A percentile compares a stretch with the other conserved stretches of the same genome.
These are phyloP conservation scores for Podila epicladia DNA, from an alignment of 192 early-diverging fungal species.

Conservation along the genomic window DNA sequence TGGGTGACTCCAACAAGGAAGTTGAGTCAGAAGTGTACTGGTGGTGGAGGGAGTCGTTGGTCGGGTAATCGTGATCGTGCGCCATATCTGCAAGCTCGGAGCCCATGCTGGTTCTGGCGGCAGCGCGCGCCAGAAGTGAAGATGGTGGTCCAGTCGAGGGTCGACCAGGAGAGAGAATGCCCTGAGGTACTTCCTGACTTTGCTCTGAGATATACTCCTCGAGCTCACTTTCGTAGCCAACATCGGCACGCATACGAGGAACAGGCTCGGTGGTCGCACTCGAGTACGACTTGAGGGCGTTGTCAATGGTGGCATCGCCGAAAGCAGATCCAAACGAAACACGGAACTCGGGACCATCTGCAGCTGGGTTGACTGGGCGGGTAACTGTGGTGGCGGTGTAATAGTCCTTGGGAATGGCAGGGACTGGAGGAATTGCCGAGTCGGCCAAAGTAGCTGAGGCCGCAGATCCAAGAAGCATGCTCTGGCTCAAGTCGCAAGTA, in stretches of 20 bases:
- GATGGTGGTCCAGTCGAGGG: conserved; percentile 36
- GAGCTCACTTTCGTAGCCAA: neutral
- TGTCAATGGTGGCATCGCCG: conserved; percentile 17
- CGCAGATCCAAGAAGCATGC: neutral
- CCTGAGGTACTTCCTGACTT: neutral
- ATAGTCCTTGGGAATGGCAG: conserved; percentile 21
- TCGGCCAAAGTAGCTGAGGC: conserved; percentile 1
- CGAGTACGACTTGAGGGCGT: conserved; percentile 11
- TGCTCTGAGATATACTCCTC: neutral
- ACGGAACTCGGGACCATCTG: conserved; percentile 9
- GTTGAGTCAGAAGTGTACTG: neutral
- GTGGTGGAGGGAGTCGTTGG: neutral
- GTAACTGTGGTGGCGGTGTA: neutral
- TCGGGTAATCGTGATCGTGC: neutral
- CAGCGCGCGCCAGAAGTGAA: conserved; percentile 34
- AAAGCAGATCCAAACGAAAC: conserved; percentile 28
- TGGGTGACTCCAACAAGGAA: neutral
- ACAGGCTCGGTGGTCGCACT: neutral
- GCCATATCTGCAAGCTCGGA: conserved; percentile 6
- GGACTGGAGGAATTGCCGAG: conserved; percentile 25
- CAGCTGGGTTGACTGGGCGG: neutral
- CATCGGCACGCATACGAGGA: neutral
- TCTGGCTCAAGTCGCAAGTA: conserved; percentile 25
- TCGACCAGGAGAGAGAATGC: conserved; percentile 21
- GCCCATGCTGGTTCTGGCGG: conserved; percentile 32